phyloP scores from a whole-genome alignment of 768 basidiomycete genomes.

The Cystobasidium onofrii region DNA sequence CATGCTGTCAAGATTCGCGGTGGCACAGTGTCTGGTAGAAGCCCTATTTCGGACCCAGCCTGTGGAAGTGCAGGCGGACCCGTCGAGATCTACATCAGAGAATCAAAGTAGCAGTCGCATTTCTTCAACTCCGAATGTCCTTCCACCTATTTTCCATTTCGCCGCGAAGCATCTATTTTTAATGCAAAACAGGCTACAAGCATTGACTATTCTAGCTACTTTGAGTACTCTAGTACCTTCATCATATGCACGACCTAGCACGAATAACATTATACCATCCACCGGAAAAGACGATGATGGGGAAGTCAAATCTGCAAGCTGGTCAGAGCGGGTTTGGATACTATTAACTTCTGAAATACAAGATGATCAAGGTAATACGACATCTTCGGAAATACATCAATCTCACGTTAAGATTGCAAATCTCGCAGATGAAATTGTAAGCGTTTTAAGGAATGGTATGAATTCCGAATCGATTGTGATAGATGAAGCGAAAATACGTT shows the following conservation, averaged over 20 bases:
- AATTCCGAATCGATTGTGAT: neutral
- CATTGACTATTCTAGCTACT: constrained; percentile 7
- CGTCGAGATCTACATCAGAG: neutral
- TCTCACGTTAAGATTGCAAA: neutral
- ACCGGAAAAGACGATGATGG: neutral
- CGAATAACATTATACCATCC: neutral
- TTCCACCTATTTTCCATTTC: constrained; percentile 8
- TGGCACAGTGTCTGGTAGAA: neutral
- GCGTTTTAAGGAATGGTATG: neutral
- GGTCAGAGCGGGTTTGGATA: constrained; percentile 18
- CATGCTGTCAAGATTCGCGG: neutral
- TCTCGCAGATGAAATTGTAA: constrained; percentile 21
- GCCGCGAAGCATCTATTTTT: constrained; percentile 7
- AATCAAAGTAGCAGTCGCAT: too few relatives aligned
- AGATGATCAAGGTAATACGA: neutral
- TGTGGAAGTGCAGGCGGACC: neutral
- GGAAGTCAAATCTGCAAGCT: neutral
- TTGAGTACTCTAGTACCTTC: constrained; percentile 5
- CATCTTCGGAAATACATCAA: neutral
- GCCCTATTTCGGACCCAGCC: neutral
- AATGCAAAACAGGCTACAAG: constrained; percentile 24
- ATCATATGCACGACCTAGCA: neutral
- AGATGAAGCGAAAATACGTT: constrained; percentile 9
- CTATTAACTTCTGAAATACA: neutral
- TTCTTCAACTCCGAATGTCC: neutral